Evolutionary conservation across 2,329 filamentous ascomycete species (phyloP).

Genomic region (Onygena corvina): DNA sequence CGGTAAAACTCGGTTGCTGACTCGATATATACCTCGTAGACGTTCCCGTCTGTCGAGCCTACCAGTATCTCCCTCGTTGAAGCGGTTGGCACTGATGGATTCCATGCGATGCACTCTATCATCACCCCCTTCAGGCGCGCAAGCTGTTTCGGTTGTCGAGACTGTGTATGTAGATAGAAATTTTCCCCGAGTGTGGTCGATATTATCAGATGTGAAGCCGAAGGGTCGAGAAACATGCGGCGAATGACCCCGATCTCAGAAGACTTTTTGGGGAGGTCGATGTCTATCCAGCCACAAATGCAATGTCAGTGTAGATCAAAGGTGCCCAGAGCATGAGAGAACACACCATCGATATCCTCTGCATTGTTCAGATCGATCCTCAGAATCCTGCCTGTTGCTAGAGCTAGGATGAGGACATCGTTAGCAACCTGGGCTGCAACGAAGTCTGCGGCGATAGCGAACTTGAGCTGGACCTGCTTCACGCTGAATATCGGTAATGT

Average conservation of each 20-base stretch:
- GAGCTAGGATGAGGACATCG: slow-evolving; percentile 83
- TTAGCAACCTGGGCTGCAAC: slow-evolving; percentile 94
- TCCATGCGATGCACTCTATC: slow-evolving; percentile 90
- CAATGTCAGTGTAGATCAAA: not conserved
- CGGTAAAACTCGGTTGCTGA: slow-evolving; percentile 89
- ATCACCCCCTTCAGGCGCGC: slow-evolving; percentile 71
- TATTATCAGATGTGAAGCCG: slow-evolving; percentile 84
- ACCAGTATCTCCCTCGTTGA: slow-evolving; percentile 90
- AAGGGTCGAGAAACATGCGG: slow-evolving; percentile 94
- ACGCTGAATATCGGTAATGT: slow-evolving; percentile 85
- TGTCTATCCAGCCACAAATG: slow-evolving; percentile 48
- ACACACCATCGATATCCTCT: slow-evolving; percentile 79
- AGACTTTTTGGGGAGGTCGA: slow-evolving; percentile 87
- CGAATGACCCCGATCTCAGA: slow-evolving; percentile 85
- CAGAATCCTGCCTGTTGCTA: slow-evolving; percentile 83
- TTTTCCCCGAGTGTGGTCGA: slow-evolving; percentile 88
- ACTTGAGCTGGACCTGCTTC: slow-evolving; percentile 82
- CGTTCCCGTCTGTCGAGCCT: slow-evolving; percentile 81
- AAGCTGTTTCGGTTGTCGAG: slow-evolving; percentile 71
- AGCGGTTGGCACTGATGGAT: slow-evolving; percentile 79
- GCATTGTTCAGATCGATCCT: slow-evolving; percentile 89
- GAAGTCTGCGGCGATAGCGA: slow-evolving; percentile 88
- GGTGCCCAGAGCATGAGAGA: not conserved
- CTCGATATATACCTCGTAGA: slow-evolving; percentile 93
- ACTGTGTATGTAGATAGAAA: slow-evolving; percentile 95